Evolutionary conservation across 345 rosid genomes (phyloP).

Genomic region (Psidium guajava): DNA sequence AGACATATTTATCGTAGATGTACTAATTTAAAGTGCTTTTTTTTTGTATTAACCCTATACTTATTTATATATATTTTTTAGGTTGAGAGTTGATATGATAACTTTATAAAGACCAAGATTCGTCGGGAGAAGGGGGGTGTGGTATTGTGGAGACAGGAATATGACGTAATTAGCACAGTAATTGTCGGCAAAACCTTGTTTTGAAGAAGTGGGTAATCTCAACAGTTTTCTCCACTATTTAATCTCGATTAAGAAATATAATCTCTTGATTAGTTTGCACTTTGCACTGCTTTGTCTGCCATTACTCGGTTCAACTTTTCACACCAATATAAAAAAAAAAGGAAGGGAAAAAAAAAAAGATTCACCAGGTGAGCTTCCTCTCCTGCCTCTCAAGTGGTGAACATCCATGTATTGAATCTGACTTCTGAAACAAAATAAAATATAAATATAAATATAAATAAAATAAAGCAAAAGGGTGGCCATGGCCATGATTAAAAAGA

Average conservation of each 20-base stretch:
- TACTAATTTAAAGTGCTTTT: too few species aligned
- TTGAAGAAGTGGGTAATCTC: background rate
- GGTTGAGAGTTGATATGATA: background rate
- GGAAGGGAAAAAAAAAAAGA: background rate
- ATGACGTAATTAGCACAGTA: slow-evolving; percentile 19
- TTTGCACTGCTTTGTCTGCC: slow-evolving; percentile 20
- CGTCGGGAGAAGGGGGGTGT: background rate
- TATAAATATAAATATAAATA: too few species aligned
- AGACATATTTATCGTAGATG: too few species aligned
- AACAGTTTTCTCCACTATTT: background rate
- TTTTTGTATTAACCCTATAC: background rate
- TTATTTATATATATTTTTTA: background rate
- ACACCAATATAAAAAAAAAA: background rate
- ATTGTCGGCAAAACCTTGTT: slow-evolving; percentile 54
- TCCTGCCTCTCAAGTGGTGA: slow-evolving; percentile 3
- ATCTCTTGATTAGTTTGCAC: background rate
- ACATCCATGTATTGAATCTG: background rate
- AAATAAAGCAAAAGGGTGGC: background rate
- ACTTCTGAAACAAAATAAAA: background rate
- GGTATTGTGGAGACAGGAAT: background rate
- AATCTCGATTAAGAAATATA: slow-evolving; percentile 1
- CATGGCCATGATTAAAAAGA: background rate
- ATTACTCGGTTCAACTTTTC: background rate
- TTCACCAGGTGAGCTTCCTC: background rate
- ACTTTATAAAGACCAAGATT: background rate